Base-by-base conservation (phyloP, 2,329 filamentous ascomycete genomes). In the Macrophomina phaseolina region DNA sequence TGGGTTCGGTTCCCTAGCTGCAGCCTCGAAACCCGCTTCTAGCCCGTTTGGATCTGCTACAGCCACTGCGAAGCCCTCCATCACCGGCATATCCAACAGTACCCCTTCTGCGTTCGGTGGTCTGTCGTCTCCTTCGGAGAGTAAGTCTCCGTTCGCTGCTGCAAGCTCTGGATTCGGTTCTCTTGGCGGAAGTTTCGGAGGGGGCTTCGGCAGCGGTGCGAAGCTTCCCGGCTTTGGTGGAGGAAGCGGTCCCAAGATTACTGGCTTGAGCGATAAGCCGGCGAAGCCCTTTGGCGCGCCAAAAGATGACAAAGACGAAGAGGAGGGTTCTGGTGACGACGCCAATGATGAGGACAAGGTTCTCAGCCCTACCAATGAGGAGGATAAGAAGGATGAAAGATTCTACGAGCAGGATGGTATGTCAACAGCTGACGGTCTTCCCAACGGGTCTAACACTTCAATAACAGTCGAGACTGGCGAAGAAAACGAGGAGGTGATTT, bases 391-490 rank as follows among this genome's bases (percentile, higher is more conserved):
- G 76, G 77, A 84, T 7, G 89, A 86, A 74, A 82, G 89, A 67
- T 81, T 83, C 69, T 79, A 77, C 62, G 77, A 75, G 52, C 89
- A 93, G 73, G 89, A 90, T 76, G 85, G 92, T 94, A 82, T 80
- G 87, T 61, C 53, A 36, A 55, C n/a, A 40, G 14, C 34, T 79
- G 49, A 14, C 8, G 40, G 46, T 16, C 45, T 62, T 11, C 5
- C 8, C 18, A n/a, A 7, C 18, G 30, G 45, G 4, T 28, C 45
- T 62, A 62, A 62, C 45, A 12, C 45, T 18, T 7, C 30, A 28
- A 61, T 23, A 52, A 28, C 72, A 94, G 87, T 94, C 49, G 91
- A 97, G 76, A 94, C 95, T 62, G 94, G 94, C 66, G 94, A 98
- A 79, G 89, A 93, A 73, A 89, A 89, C 58, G 94, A 98, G 77